Evolutionary conservation across 495 filamentous ascomycete genomes (phyloP).

Genomic region (Penicillium coprophilum): DNA sequence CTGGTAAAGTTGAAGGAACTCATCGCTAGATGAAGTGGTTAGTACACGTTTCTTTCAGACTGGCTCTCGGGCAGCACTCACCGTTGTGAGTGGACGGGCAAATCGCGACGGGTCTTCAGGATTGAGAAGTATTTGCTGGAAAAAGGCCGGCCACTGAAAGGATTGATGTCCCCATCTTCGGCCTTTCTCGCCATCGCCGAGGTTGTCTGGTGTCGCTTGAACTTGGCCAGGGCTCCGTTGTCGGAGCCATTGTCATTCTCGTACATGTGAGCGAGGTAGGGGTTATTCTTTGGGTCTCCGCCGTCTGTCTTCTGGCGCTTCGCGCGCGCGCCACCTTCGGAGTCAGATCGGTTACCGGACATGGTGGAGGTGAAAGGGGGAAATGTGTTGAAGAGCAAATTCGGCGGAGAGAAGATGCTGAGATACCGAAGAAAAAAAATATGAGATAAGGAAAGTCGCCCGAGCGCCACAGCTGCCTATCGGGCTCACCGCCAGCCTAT

Average conservation of each 20-base stretch:
- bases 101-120: constrained; percentile 73
- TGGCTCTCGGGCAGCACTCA: constrained; percentile 34
- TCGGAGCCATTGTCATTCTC: constrained; percentile 49
- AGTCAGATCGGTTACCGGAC: constrained; percentile 44
- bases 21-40: constrained; percentile 57
- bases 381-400: constrained; percentile 16
- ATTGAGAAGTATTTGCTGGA: constrained; percentile 87
- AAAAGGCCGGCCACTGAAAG: constrained; percentile 74
- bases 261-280: constrained; percentile 91
- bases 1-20: constrained; percentile 92
- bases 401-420: constrained; percentile 2
- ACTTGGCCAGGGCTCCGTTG: constrained; percentile 56
- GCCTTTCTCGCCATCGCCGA: constrained; percentile 66
- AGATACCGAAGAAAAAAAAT: constrained; percentile 30
- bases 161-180: constrained; percentile 82
- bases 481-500: constrained; percentile 35
- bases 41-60: constrained; percentile 1
- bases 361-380: constrained; percentile 32
- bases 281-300: constrained; percentile 63
- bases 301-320: constrained; percentile 54
- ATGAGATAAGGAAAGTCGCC: constrained; percentile 40
- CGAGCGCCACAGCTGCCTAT: constrained; percentile 36
- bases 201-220: constrained; percentile 80
- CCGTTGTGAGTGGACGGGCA: constrained; percentile 90
- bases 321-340: constrained; percentile 41